These are phyloP conservation scores for Calonectria pteridis DNA, from an alignment of 2,329 filamentous ascomycete genomes.

Conservation along the genomic window DNA sequence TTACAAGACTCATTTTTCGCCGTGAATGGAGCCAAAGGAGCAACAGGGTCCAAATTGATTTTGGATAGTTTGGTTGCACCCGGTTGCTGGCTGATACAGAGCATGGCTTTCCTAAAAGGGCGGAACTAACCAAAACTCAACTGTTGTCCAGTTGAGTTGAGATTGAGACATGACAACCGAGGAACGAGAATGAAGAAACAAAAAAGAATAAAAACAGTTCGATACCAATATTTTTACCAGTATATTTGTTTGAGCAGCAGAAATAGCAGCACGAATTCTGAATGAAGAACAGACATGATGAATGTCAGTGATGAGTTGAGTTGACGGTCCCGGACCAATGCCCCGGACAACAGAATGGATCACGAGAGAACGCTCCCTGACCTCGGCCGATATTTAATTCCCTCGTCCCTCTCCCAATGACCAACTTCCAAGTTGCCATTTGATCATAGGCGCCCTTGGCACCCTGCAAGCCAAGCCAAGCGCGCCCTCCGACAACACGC, in stretches of 20 bases:
- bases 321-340: neutral
- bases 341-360: neutral
- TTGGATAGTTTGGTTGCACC: neutral
- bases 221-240: neutral
- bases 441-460: conserved; percentile 4
- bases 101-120: neutral
- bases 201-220: neutral
- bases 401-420: neutral
- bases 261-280: neutral
- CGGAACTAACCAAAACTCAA: neutral
- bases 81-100: neutral
- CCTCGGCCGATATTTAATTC: neutral
- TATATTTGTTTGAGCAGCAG: neutral
- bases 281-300: neutral
- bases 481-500: neutral
- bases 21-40: neutral
- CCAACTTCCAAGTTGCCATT: neutral
- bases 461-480: conserved; percentile 27
- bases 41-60: neutral
- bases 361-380: neutral
- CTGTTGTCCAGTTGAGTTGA: neutral
- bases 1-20: neutral
- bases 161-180: neutral
- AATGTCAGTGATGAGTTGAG: neutral
- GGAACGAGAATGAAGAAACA: neutral